Percentiles rank a stretch among this genome's conserved stretches.
Conservation (phyloP, 345 rosid species). For the Camelina neglecta region DNA sequence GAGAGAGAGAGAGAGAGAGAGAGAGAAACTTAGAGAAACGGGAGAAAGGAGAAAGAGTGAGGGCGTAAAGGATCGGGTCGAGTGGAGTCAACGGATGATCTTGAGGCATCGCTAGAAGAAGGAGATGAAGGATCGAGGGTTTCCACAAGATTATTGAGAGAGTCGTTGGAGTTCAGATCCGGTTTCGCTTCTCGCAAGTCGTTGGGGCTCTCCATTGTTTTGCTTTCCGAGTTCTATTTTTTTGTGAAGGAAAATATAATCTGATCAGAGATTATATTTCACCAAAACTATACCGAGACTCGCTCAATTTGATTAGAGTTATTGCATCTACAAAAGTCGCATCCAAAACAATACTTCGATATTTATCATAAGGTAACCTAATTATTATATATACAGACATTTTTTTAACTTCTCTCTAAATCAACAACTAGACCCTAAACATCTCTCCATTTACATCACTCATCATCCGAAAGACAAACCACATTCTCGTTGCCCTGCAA, state of each 20-base stretch:
- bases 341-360: too few species aligned
- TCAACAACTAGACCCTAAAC: slow-evolving; percentile 14
- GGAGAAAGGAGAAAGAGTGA: slow-evolving; percentile 5
- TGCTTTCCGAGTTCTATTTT: background rate
- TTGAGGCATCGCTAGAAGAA: slow-evolving; percentile 37
- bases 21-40: slow-evolving; percentile 39
- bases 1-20: slow-evolving; percentile 16
- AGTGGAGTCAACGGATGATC: slow-evolving; percentile 36
- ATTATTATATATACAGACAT: background rate
- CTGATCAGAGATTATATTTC: slow-evolving; percentile 2
- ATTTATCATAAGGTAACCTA: background rate
- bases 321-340: background rate
- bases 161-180: slow-evolving; percentile 28
- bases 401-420: background rate
- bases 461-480: slow-evolving; percentile 46
- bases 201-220: slow-evolving; percentile 29
- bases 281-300: slow-evolving; percentile 10
- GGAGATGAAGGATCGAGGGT: slow-evolving; percentile 22
- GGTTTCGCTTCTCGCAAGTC: slow-evolving; percentile 11
- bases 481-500: slow-evolving; percentile 22
- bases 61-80: slow-evolving; percentile 17
- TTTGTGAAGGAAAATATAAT: background rate
- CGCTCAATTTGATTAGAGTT: slow-evolving; percentile 10
- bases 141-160: slow-evolving; percentile 27
- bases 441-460: slow-evolving; percentile 19